These are phyloP conservation scores for Dipteronia sinensis DNA, from an alignment of 345 rosid genomes.

Conservation along the genomic window DNA sequence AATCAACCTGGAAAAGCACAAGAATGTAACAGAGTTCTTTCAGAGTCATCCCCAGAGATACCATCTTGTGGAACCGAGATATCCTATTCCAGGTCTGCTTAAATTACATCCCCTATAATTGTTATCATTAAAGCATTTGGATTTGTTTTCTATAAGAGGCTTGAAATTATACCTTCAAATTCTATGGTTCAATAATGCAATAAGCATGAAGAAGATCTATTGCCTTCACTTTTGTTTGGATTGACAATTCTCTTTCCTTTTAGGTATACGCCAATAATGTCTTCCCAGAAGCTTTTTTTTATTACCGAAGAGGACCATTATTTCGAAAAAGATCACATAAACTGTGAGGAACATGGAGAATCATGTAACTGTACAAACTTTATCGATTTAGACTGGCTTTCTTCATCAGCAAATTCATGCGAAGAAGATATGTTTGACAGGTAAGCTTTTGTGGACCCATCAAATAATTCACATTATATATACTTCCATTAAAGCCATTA, in stretches of 20 bases:
- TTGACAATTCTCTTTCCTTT: conserved; percentile 27
- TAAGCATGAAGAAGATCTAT: background rate
- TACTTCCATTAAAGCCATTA: background rate
- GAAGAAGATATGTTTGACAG: conserved; percentile 76
- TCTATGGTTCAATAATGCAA: background rate
- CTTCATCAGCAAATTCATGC: conserved; percentile 89
- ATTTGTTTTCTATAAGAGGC: background rate
- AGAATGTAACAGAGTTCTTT: conserved; percentile 46
- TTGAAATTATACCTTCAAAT: background rate
- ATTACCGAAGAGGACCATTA: conserved; percentile 43
- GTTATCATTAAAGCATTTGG: background rate
- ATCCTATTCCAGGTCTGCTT: conserved; percentile 56
- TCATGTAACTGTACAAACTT: conserved; percentile 66
- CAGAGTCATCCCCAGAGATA: conserved; percentile 66
- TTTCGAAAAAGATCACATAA: conserved; percentile 48
- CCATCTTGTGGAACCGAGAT: conserved; percentile 48
- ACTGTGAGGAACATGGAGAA: conserved; percentile 51
- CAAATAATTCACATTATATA: background rate
- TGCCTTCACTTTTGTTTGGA: background rate
- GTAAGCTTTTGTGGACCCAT: conserved; percentile 36
- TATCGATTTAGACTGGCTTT: conserved; percentile 78
- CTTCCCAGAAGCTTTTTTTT: conserved; percentile 35
- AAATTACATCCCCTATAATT: background rate
- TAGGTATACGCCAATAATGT: conserved; percentile 48
- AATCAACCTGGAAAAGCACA: conserved; percentile 37